These are phyloP conservation scores for Mortierella sp. DNA, from an alignment of 371 early-diverging fungal genomes.

Conservation along the genomic window DNA sequence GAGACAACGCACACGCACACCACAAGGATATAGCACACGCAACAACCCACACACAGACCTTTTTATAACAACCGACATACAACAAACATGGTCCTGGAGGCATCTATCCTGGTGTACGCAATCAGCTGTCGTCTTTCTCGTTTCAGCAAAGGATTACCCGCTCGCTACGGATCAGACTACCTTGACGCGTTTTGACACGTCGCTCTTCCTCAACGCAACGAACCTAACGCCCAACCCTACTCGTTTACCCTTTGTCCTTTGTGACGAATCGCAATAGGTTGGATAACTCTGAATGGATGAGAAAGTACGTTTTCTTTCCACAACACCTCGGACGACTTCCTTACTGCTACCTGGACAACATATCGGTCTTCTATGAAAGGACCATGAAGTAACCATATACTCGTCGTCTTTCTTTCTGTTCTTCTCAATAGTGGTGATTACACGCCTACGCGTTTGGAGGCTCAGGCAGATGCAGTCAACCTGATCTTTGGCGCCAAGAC, in stretches of 20 bases:
- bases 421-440: slow-evolving; percentile 84
- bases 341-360: not conserved
- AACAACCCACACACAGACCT: not conserved
- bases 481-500: slow-evolving; percentile 94
- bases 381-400: not conserved
- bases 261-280: slow-evolving; percentile 65
- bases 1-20: too few relatives aligned
- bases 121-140: not conserved
- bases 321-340: not conserved
- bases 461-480: slow-evolving; percentile 96
- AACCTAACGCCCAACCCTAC: not conserved
- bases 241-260: slow-evolving; percentile 22
- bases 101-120: slow-evolving; percentile 78
- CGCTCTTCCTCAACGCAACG: not conserved
- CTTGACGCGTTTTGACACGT: slow-evolving; percentile 14
- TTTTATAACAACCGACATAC: slow-evolving; percentile 13
- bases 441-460: slow-evolving; percentile 93
- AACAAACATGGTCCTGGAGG: slow-evolving; percentile 78
- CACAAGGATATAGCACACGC: not conserved
- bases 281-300: slow-evolving; percentile 99
- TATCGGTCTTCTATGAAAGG: not conserved
- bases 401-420: not conserved
- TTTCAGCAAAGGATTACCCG: not conserved
- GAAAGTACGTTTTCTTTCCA: slow-evolving; percentile 70
- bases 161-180: not conserved